Evolutionary conservation across 2,329 filamentous ascomycete species (phyloP).

Genomic region (Myotisia sp.): DNA sequence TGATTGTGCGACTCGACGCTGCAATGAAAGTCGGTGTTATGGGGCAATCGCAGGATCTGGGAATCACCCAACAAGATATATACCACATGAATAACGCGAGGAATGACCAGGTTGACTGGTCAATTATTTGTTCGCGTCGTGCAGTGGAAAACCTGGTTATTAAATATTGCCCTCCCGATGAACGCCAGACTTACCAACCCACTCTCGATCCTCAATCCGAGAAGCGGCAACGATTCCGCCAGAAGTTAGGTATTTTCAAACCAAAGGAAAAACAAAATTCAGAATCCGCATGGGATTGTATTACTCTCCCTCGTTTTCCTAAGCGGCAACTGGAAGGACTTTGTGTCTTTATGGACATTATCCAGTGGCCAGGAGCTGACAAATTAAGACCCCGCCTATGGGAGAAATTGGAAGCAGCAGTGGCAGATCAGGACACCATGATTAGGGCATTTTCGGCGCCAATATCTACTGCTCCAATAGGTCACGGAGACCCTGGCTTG

Average conservation of each 20-base stretch:
- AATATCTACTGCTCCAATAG: constrained; percentile 7
- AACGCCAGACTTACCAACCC: background rate
- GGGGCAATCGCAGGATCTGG: constrained; percentile 24
- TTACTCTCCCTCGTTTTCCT: constrained; percentile 24
- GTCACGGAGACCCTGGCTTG: constrained; percentile 12
- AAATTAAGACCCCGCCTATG: constrained; percentile 24
- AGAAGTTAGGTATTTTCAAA: constrained; percentile 4
- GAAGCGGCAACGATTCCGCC: constrained; percentile 1
- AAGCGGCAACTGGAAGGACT: constrained; percentile 37
- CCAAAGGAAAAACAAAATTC: constrained; percentile 1
- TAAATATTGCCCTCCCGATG: constrained; percentile 11
- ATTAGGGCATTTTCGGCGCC: constrained; percentile 8
- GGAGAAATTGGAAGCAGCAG: constrained; percentile 20
- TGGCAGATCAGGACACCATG: constrained; percentile 7
- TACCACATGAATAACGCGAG: constrained; percentile 33
- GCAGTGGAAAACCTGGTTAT: constrained; percentile 40
- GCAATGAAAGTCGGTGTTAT: constrained; percentile 29
- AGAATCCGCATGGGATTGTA: constrained; percentile 20
- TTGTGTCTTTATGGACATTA: constrained; percentile 35
- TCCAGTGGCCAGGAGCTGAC: constrained; percentile 37
- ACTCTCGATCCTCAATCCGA: background rate
- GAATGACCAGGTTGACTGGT: constrained; percentile 42
- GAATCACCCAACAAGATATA: constrained; percentile 31
- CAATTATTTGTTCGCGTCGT: constrained; percentile 38
- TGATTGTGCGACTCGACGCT: constrained; percentile 41